Base-by-base conservation (phyloP, 306 rosid species). In the Fragaria nilgerrensis region DNA sequence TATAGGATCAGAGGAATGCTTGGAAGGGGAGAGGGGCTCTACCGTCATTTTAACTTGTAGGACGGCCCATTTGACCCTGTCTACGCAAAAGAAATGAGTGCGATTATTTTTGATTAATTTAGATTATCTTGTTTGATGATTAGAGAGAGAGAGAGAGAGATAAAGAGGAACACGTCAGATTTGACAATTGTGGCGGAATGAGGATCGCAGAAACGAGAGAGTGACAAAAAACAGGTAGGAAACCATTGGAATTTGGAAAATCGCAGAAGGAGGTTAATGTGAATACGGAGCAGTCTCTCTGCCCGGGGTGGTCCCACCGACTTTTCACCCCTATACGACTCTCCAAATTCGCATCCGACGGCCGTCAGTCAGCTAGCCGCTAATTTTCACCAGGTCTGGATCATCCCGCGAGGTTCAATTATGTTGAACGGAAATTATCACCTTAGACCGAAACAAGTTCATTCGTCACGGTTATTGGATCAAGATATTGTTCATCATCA, bases 331-430 rank as follows among this genome's bases (percentile, higher is more conserved):
- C 19, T 19, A 3, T 8, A 34, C 75, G 53, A 41, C 52, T 37
- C 49, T 62, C 32, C 48, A 17, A 25, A 32, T 77, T 19, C 36
- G 15, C 4, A 82, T 79, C 73, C 0, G 11, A 49, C 81, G 79
- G 74, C 66, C 43, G 43, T 48, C 56, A 49, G 62, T 59, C 17
- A 25, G 59, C 37, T 14, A 48, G 19, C 65, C 55, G 27, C 68
- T 53, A 67, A 3, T 52, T n/a, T 75, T 66, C 82, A 74, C 68
- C 55, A 80, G 41, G 59, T 67, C 65, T 77, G 77, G 70, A 74
- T 50, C 74, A 4, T 25, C 39, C 0, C 0, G 12, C 14, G 9
- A 43, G 10, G 9, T 41, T 5, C 1, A 41, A 1, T 41, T 41
- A 41, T 7, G 8, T 41, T 41, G 44, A 37, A 37, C 41, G 41